These are phyloP conservation scores for Psidium guajava DNA, from an alignment of 345 rosid genomes.

Conservation along the genomic window DNA sequence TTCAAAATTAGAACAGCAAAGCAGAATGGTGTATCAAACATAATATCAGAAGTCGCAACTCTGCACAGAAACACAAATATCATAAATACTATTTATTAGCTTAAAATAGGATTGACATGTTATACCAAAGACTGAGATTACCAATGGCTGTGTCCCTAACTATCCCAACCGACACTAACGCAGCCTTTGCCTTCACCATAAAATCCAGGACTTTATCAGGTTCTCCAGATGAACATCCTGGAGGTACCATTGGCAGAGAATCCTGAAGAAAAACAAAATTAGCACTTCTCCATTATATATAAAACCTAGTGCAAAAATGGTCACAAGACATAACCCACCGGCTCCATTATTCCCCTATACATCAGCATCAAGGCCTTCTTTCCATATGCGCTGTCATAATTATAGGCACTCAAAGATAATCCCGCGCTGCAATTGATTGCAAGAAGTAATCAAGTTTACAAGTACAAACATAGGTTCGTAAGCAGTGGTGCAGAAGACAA, in stretches of 20 bases:
- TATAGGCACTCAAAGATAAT: constrained; percentile 86
- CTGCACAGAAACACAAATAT: background rate
- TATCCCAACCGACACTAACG: constrained; percentile 95
- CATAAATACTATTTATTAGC: background rate
- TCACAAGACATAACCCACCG: constrained; percentile 27
- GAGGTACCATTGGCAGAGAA: constrained; percentile 82
- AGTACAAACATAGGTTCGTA: background rate
- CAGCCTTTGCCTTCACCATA: constrained; percentile 84
- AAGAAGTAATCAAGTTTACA: background rate
- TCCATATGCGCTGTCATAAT: constrained; percentile 88
- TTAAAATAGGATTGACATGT: background rate
- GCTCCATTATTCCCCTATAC: constrained; percentile 97
- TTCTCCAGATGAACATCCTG: constrained; percentile 82
- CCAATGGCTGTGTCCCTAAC: constrained; percentile 83
- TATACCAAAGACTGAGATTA: constrained; percentile 12
- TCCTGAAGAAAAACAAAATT: constrained; percentile 49
- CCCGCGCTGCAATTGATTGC: constrained; percentile 61
- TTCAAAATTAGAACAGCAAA: background rate
- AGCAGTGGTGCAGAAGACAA: background rate
- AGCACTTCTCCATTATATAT: constrained; percentile 1
- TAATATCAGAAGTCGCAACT: background rate
- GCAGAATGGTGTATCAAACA: background rate
- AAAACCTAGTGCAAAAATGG: background rate
- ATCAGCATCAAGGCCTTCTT: constrained; percentile 86
- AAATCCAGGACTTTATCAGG: constrained; percentile 79